A percentile compares a stretch with the other conserved stretches of the same genome.
Conservation (phyloP, 371 early-diverging fungal species). For the Circinella umbellata region DNA sequence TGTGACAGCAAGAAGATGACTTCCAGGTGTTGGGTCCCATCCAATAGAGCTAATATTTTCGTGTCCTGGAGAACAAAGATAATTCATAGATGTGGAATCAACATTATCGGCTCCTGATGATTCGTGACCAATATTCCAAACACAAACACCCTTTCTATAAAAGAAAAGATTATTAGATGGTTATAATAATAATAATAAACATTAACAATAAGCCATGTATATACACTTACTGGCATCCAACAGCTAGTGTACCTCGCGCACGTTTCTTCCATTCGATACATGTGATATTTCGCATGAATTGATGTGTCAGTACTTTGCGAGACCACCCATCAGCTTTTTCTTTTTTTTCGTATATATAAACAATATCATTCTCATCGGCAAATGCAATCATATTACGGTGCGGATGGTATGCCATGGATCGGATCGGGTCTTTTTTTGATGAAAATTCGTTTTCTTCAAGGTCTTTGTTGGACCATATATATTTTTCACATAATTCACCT, state of each 20-base stretch:
- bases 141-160: slow-evolving; percentile 48
- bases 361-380: slow-evolving; percentile 46
- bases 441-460: neutral
- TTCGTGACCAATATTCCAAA: slow-evolving; percentile 44
- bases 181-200: too few relatives aligned
- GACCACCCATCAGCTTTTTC: slow-evolving; percentile 33
- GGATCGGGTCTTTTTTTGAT: neutral
- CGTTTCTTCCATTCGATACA: slow-evolving; percentile 62
- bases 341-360: slow-evolving; percentile 55
- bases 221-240: slow-evolving; percentile 52
- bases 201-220: neutral
- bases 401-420: slow-evolving; percentile 61
- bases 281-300: slow-evolving; percentile 51
- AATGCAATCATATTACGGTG: slow-evolving; percentile 54
- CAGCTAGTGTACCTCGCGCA: slow-evolving; percentile 53
- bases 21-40: slow-evolving; percentile 54
- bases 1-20: slow-evolving; percentile 42
- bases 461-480: neutral
- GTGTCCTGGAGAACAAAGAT: slow-evolving; percentile 31
- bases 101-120: neutral
- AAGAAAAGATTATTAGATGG: neutral
- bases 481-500: neutral
- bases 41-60: slow-evolving; percentile 41
- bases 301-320: slow-evolving; percentile 47
- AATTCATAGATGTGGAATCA: slow-evolving; percentile 33